Evolutionary conservation across 257 asterid species (phyloP).

Genomic region (Vinca minor): DNA sequence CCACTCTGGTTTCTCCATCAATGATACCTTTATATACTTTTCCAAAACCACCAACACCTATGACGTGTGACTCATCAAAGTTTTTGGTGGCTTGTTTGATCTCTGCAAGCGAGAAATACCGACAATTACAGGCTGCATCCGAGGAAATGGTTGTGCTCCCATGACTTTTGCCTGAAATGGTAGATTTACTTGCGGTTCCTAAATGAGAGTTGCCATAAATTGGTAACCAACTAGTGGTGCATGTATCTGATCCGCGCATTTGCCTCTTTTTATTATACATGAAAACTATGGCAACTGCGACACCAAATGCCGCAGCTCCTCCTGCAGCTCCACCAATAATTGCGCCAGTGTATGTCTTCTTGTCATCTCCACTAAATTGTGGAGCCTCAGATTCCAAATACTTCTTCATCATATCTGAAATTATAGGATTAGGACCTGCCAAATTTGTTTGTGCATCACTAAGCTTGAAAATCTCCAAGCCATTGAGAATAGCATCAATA

Average conservation of each 20-base stretch:
- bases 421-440: slow-evolving; percentile 71
- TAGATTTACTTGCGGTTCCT: slow-evolving; percentile 54
- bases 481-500: too few species aligned
- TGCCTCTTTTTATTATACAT: too few species aligned
- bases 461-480: slow-evolving; percentile 69
- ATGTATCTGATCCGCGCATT: too few species aligned
- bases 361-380: too few species aligned
- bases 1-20: slow-evolving; percentile 78
- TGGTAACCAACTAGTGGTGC: too few species aligned
- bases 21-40: slow-evolving; percentile 76
- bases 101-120: slow-evolving; percentile 80
- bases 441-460: slow-evolving; percentile 50
- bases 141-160: too few species aligned
- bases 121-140: too few species aligned
- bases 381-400: too few species aligned
- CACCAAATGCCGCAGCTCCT: slow-evolving; percentile 57
- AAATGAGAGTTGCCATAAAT: too few species aligned
- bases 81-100: slow-evolving; percentile 72
- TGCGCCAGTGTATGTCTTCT: slow-evolving; percentile 33
- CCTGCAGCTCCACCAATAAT: slow-evolving; percentile 71
- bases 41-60: slow-evolving; percentile 90
- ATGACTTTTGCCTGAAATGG: too few species aligned
- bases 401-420: too few species aligned
- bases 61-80: slow-evolving; percentile 69
- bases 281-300: too few species aligned